A percentile compares a stretch with the other conserved stretches of the same genome.
These are phyloP conservation scores for Penicillium vulpinum DNA, from an alignment of 2,329 filamentous ascomycete genomes.

Conservation along the genomic window DNA sequence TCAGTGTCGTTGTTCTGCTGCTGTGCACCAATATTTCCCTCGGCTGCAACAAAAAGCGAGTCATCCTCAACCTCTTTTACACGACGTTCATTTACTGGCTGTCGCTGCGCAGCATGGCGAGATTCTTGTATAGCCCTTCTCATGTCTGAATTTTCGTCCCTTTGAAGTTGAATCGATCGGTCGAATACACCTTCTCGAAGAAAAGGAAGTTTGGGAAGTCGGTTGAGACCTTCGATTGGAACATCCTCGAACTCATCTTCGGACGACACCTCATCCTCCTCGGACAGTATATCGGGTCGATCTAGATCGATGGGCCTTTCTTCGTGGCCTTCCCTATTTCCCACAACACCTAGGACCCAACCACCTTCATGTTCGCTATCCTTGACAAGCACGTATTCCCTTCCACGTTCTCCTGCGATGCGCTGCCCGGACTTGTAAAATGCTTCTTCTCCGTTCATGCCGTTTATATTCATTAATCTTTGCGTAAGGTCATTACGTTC, in stretches of 20 bases:
- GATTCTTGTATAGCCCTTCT: slow-evolving; percentile 52
- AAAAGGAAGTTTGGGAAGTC: slow-evolving; percentile 65
- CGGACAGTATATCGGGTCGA: slow-evolving; percentile 52
- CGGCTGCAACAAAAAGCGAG: slow-evolving; percentile 57
- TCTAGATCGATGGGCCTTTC: slow-evolving; percentile 95
- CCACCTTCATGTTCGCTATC: slow-evolving; percentile 94
- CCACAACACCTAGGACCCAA: slow-evolving; percentile 93
- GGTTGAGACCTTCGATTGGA: slow-evolving; percentile 84
- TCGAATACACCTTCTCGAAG: slow-evolving; percentile 41
- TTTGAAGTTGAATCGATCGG: slow-evolving; percentile 33
- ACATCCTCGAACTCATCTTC: slow-evolving; percentile 89
- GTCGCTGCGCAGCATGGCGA: slow-evolving; percentile 14
- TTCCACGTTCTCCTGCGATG: slow-evolving; percentile 71
- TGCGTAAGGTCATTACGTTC: slow-evolving; percentile 95
- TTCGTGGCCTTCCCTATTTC: slow-evolving; percentile 73
- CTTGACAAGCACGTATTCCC: slow-evolving; percentile 94
- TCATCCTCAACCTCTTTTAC: slow-evolving; percentile 46
- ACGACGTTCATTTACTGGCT: background rate
- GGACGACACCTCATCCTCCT: slow-evolving; percentile 61
- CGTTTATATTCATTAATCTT: slow-evolving; percentile 88
- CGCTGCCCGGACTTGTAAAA: slow-evolving; percentile 62
- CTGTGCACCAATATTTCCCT: slow-evolving; percentile 37
- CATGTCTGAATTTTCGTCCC: slow-evolving; percentile 42
- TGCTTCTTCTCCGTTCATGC: slow-evolving; percentile 76
- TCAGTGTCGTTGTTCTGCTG: slow-evolving; percentile 41